Percentiles rank a stretch among this genome's conserved stretches.
These are phyloP conservation scores for Rhodamnia rubescens DNA, from an alignment of 345 rosid genomes.

Conservation along the genomic window DNA sequence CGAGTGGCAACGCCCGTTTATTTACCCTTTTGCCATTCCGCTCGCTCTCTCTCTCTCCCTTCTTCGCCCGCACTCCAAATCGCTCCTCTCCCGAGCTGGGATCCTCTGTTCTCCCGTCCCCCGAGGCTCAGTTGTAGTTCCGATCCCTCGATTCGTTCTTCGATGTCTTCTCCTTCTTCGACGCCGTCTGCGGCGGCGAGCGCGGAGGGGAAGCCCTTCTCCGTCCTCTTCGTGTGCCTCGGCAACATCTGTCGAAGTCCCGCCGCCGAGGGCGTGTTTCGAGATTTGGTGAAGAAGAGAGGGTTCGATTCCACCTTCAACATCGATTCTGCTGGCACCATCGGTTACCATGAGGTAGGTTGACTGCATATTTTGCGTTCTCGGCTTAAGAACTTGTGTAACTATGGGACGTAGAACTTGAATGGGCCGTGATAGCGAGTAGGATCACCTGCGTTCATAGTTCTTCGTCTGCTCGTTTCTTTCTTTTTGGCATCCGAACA, in stretches of 20 bases:
- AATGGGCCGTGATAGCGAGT: not conserved
- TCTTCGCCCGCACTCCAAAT: not conserved
- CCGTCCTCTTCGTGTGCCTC: constrained; percentile 81
- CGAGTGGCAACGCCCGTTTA: not conserved
- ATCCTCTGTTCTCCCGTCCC: not conserved
- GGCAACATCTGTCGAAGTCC: constrained; percentile 97
- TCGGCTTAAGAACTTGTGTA: too few species aligned
- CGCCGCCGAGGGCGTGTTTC: constrained; percentile 94
- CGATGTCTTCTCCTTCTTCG: constrained; percentile 24
- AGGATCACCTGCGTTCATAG: not conserved
- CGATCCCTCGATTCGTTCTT: constrained; percentile 15
- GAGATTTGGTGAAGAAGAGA: constrained; percentile 62
- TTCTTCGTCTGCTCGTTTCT: not conserved
- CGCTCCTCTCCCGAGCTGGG: constrained; percentile 6
- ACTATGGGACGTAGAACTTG: not conserved
- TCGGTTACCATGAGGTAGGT: constrained; percentile 71
- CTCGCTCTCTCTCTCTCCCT: constrained; percentile 5
- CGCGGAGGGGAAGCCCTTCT: constrained; percentile 45
- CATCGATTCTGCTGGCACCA: constrained; percentile 94
- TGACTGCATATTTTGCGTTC: not conserved
- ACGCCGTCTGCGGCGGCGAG: not conserved
- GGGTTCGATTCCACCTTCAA: constrained; percentile 57
- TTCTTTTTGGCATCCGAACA: not conserved
- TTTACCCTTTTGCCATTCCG: constrained; percentile 49
- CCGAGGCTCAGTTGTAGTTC: constrained; percentile 3